Evolutionary conservation across 441 rosid genomes (phyloP).

Genomic region (Pelargonium fulgidum): DNA sequence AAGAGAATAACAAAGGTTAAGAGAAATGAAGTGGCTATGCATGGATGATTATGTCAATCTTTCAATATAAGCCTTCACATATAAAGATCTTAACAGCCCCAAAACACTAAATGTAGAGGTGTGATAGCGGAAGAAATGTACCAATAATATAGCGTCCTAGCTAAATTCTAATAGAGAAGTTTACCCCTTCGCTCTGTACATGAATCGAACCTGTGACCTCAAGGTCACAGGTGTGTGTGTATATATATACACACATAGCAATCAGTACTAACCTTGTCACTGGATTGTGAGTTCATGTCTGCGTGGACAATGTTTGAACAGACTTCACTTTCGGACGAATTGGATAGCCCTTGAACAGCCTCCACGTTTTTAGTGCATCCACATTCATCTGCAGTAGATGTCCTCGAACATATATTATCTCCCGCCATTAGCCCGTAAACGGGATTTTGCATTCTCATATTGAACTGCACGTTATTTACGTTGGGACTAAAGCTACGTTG

Average conservation of each 20-base stretch:
- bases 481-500: constrained; percentile 24
- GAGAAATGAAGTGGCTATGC: too few species aligned
- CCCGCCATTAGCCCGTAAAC: constrained; percentile 16
- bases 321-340: constrained; percentile 14
- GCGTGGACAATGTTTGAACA: constrained; percentile 10
- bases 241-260: not conserved
- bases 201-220: too few species aligned
- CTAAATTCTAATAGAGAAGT: too few species aligned
- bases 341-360: constrained; percentile 20
- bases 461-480: constrained; percentile 21
- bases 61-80: too few species aligned
- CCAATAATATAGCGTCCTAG: too few species aligned
- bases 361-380: constrained; percentile 14
- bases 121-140: too few species aligned
- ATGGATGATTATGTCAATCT: too few species aligned
- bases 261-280: constrained; percentile 33
- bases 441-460: constrained; percentile 22
- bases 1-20: too few species aligned
- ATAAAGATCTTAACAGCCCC: too few species aligned
- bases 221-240: too few species aligned
- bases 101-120: too few species aligned
- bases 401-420: constrained; percentile 18
- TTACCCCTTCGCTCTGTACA: too few species aligned
- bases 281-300: constrained; percentile 19
- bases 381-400: constrained; percentile 25